A percentile compares a stretch with the other conserved stretches of the same genome.
Evolutionary conservation across 768 basidiomycete genomes (phyloP).

Genomic region (Calocera viscosa): DNA sequence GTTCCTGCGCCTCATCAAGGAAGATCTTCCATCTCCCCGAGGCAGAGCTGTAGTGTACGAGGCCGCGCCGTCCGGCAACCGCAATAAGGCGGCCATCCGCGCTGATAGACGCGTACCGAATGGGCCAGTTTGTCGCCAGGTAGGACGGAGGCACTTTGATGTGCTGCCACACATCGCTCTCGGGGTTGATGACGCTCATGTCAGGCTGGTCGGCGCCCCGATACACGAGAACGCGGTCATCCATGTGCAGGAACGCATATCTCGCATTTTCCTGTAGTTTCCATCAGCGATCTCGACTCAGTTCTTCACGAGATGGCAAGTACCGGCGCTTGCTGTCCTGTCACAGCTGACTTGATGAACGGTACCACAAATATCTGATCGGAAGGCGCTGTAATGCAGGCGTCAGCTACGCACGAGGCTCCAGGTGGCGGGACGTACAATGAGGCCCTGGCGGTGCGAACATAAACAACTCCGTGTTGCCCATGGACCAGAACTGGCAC

Average conservation of each 20-base stretch:
- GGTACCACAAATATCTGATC: slow-evolving; percentile 75
- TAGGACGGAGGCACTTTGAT: slow-evolving; percentile 92
- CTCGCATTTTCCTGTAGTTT: slow-evolving; percentile 79
- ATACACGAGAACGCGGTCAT: slow-evolving; percentile 86
- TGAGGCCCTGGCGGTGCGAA: not conserved
- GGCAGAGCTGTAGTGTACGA: slow-evolving; percentile 86
- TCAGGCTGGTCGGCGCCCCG: slow-evolving; percentile 95
- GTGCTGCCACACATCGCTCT: slow-evolving; percentile 96
- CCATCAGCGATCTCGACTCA: not conserved
- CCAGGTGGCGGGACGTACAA: not conserved
- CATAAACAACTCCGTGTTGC: slow-evolving; percentile 1
- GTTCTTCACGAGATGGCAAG: slow-evolving; percentile 24
- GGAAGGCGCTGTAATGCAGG: slow-evolving; percentile 18
- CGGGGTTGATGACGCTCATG: slow-evolving; percentile 95
- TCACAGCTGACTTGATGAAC: slow-evolving; percentile 89
- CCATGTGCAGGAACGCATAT: slow-evolving; percentile 90
- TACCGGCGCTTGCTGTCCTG: slow-evolving; percentile 83
- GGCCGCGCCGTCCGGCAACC: slow-evolving; percentile 77
- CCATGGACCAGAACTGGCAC: not conserved
- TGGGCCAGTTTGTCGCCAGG: slow-evolving; percentile 83
- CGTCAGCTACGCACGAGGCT: not conserved
- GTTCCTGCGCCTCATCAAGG: slow-evolving; percentile 65
- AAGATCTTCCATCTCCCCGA: slow-evolving; percentile 96
- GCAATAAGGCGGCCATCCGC: slow-evolving; percentile 85
- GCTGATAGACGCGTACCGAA: slow-evolving; percentile 81